Evolutionary conservation across 1,284 basidiomycete species (phyloP), one percentile per base, ranked within the genome.

Genomic region (Cutaneotrichosporon mucoides): DNA sequence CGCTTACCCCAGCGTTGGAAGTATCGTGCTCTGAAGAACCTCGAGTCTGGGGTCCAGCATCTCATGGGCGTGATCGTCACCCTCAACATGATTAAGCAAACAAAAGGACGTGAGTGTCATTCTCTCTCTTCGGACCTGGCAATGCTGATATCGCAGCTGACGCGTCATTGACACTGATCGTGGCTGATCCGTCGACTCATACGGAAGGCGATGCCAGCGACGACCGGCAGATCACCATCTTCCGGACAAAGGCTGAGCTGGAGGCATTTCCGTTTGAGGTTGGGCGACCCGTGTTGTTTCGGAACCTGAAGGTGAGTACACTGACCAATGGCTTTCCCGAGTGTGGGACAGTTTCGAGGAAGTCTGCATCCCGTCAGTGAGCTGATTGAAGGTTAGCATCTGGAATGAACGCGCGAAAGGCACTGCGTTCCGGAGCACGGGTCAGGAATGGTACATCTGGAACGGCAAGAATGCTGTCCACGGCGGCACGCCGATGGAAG

Each of bases 371-470:
- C 3, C 2, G 24, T 24, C 24, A 24, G 24, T 24, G 24, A 24
- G 16, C 16, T 49, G 15, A 42, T 13, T 4, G 13, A 53, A 63
- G 59, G 51, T 52, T n/a, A 51, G 35, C 4, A 40, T 34, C 7
- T 74, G 45, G 51, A 69, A 70, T 4, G 60, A 56, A 7, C 70
- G 69, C 43, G 57, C 59, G 15, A 74, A 74, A 48, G 71, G 66
- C 2, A 62, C 70, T 44, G 55, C 57, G 4, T 71, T 56, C 57
- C 43, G 61, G 12, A 54, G 38, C 43, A 51, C 60, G 4, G 8
- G 42, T 8, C 53, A 47, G 41, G 38, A 54, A 47, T 55, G 56
- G 49, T 51, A 33, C 16, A 15, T 51, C 4, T 35, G 55, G 9
- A 9, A 24, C 13, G 48, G 44, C 24, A n/a, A 41, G 10, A 47